These are phyloP conservation scores for Trichocladium uniseriatum DNA, from an alignment of 495 filamentous ascomycete genomes.

Conservation along the genomic window DNA sequence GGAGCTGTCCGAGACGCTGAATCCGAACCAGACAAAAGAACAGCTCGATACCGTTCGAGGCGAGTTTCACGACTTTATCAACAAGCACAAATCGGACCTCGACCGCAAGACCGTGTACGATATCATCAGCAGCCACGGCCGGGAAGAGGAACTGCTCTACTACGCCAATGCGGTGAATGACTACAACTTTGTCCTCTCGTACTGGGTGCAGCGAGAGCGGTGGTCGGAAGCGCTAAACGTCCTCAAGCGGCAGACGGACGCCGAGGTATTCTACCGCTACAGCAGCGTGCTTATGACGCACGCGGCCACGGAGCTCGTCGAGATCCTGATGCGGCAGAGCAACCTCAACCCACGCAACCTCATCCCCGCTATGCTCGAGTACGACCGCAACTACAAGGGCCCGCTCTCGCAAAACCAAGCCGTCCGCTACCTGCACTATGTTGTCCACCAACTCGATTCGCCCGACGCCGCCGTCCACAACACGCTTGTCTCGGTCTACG, in stretches of 20 bases:
- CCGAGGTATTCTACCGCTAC: conserved; percentile 91
- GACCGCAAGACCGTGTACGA: conserved; percentile 91
- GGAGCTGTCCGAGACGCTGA: conserved; percentile 63
- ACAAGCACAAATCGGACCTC: conserved; percentile 71
- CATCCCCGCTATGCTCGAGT: conserved; percentile 87
- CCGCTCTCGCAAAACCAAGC: conserved; percentile 75
- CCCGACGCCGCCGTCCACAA: conserved; percentile 91
- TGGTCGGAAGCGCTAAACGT: conserved; percentile 86
- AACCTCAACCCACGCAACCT: conserved; percentile 81
- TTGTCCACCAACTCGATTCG: conserved; percentile 78
- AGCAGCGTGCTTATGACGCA: conserved; percentile 93
- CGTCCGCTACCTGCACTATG: conserved; percentile 84
- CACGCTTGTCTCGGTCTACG: conserved; percentile 92
- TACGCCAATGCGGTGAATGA: conserved; percentile 83
- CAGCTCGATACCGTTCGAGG: conserved; percentile 58
- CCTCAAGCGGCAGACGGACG: conserved; percentile 80
- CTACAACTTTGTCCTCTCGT: conserved; percentile 87
- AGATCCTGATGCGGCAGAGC: conserved; percentile 86
- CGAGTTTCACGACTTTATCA: conserved; percentile 84
- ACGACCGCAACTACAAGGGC: conserved; percentile 65
- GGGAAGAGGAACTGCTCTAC: conserved; percentile 83
- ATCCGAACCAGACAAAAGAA: conserved; percentile 57
- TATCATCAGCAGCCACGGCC: conserved; percentile 88
- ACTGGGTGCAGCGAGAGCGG: conserved; percentile 94
- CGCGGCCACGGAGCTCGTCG: conserved; percentile 69